Evolutionary conservation across 1,284 basidiomycete species (phyloP).

Genomic region (Rhodotorula glutinis): DNA sequence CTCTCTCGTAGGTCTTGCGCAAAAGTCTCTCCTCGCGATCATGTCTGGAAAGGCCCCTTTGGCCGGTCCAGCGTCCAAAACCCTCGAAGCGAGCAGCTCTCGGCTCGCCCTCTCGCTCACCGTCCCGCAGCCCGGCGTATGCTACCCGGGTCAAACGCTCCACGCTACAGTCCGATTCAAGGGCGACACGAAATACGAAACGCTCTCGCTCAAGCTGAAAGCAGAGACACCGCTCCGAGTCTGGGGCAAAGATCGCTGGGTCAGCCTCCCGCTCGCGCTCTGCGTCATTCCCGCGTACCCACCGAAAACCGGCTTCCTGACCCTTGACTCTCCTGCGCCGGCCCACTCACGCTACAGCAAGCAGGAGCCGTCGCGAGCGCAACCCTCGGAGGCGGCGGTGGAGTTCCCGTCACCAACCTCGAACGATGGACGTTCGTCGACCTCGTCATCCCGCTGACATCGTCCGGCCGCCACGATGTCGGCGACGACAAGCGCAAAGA

Average conservation of each 20-base stretch:
- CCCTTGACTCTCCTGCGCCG: too few relatives aligned
- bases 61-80: neutral
- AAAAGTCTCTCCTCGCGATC: too few relatives aligned
- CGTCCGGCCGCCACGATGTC: neutral
- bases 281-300: neutral
- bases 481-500: neutral
- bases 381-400: neutral
- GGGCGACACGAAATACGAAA: constrained; percentile 4
- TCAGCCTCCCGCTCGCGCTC: neutral
- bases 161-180: neutral
- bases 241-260: constrained; percentile 32
- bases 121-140: neutral
- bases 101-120: constrained; percentile 11
- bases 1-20: too few relatives aligned
- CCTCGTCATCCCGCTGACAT: constrained; percentile 13
- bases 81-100: constrained; percentile 4
- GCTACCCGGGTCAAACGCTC: constrained; percentile 8
- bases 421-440: constrained; percentile 19
- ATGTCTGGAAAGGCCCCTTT: neutral
- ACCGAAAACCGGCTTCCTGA: neutral
- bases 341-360: constrained; percentile 10
- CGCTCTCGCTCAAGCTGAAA: constrained; percentile 16
- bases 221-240: constrained; percentile 10
- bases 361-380: constrained; percentile 12
- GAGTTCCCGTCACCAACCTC: constrained; percentile 19